phyloP scores from a whole-genome alignment of 192 early-diverging fungal species.

The Lunasporangiospora selenospora region DNA sequence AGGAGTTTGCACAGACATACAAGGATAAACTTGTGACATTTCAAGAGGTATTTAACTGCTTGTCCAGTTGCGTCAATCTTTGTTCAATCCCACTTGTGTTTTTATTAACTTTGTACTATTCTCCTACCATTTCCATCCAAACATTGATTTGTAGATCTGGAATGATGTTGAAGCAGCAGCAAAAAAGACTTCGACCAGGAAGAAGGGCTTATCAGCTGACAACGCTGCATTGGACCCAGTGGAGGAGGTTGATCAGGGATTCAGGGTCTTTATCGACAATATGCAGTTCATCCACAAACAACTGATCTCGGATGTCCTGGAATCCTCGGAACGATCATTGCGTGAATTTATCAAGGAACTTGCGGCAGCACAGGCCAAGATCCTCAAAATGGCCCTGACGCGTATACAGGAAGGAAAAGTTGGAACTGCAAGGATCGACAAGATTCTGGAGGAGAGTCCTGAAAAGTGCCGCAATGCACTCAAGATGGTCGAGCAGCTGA shows the following conservation, averaged over 20 bases:
- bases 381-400: constrained; percentile 40
- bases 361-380: constrained; percentile 44
- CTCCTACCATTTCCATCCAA: too few species aligned
- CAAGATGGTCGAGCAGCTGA: constrained; percentile 48
- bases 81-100: background rate
- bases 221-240: constrained; percentile 18
- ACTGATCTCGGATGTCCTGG: constrained; percentile 32
- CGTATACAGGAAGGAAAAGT: constrained; percentile 45
- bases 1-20: constrained; percentile 48
- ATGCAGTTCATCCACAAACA: constrained; percentile 37
- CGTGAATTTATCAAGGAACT: constrained; percentile 46
- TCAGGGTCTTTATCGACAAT: constrained; percentile 39
- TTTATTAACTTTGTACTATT: too few species aligned
- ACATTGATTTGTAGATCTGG: constrained; percentile 30
- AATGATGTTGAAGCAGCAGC: constrained; percentile 20
- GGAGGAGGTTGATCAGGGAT: constrained; percentile 31
- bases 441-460: constrained; percentile 43
- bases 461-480: constrained; percentile 36
- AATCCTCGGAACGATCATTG: constrained; percentile 37
- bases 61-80: background rate
- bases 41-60: constrained; percentile 21
- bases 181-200: constrained; percentile 33
- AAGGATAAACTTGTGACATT: constrained; percentile 38
- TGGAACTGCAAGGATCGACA: constrained; percentile 26
- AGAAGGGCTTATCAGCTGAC: constrained; percentile 8